Evolutionary conservation across 768 basidiomycete genomes (phyloP).

Genomic region (Amanita molliuscula): DNA sequence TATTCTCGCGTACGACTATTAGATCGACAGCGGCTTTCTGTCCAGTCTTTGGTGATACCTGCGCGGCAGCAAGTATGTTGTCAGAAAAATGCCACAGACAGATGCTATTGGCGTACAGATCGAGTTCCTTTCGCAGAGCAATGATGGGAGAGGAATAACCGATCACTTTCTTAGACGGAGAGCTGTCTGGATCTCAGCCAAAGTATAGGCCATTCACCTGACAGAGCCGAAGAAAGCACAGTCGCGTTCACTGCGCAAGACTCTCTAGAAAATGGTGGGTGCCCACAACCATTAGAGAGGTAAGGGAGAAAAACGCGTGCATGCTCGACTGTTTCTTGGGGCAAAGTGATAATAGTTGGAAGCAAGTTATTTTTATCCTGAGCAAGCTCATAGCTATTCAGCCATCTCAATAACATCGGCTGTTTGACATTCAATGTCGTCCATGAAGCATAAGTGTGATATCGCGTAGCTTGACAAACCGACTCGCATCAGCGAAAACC

Average conservation of each 20-base stretch:
- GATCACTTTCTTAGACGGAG: constrained; percentile 82
- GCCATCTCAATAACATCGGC: too few relatives aligned
- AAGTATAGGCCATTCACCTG: constrained; percentile 37
- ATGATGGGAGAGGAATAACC: constrained; percentile 99
- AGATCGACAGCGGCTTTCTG: constrained; percentile 69
- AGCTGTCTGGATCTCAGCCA: constrained; percentile 32
- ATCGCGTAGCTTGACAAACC: too few relatives aligned
- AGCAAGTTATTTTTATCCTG: too few relatives aligned
- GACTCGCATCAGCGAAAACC: too few relatives aligned
- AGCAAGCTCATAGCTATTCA: too few relatives aligned
- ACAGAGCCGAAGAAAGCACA: constrained; percentile 97
- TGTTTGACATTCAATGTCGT: too few relatives aligned
- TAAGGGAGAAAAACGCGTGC: constrained; percentile 13
- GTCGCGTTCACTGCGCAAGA: constrained; percentile 63
- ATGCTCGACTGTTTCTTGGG: constrained; percentile 79
- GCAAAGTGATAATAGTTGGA: too few relatives aligned
- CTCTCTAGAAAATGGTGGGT: constrained; percentile 15
- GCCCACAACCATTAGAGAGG: too few relatives aligned
- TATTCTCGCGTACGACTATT: constrained; percentile 96
- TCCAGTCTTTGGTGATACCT: constrained; percentile 61
- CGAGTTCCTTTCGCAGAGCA: constrained; percentile 87
- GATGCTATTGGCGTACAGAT: constrained; percentile 91
- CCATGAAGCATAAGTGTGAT: too few relatives aligned
- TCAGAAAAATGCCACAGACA: constrained; percentile 33
- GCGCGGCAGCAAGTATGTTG: background rate